Conservation (phyloP, 352 stramenopile genomes). For the Phytophthora agathidicida region DNA sequence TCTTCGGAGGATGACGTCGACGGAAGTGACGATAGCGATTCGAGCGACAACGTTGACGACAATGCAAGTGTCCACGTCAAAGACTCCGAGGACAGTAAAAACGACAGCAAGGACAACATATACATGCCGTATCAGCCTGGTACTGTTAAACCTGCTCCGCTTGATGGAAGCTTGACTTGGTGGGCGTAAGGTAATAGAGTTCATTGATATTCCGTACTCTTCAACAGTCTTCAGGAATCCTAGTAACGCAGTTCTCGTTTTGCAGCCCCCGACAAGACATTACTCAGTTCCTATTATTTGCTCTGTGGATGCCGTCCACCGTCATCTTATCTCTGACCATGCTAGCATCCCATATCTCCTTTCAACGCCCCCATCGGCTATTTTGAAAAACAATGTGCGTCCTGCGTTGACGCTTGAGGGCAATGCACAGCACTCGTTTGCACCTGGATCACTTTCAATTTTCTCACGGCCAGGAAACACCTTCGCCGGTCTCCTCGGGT, state of each 20-base stretch:
- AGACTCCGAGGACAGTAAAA: neutral
- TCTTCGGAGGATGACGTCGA: neutral
- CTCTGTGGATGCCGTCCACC: too few species aligned
- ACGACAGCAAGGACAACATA: slow-evolving; percentile 1
- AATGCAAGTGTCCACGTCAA: neutral
- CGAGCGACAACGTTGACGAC: slow-evolving; percentile 1
- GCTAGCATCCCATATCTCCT: too few species aligned
- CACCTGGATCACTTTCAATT: slow-evolving; percentile 26
- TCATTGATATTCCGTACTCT: too few species aligned
- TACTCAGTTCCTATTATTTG: too few species aligned
- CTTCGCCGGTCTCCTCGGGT: neutral
- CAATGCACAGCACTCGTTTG: too few species aligned
- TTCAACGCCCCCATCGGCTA: neutral
- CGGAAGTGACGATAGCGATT: neutral
- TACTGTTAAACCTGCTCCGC: slow-evolving; percentile 5
- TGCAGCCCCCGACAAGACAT: too few species aligned
- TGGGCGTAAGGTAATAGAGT: slow-evolving; percentile 23
- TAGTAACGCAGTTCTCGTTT: too few species aligned
- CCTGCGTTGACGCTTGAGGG: too few species aligned
- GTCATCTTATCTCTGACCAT: too few species aligned
- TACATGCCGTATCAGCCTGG: slow-evolving; percentile 5
- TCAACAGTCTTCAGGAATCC: too few species aligned
- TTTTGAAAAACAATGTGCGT: too few species aligned
- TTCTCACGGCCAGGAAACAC: slow-evolving; percentile 5
- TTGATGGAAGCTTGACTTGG: slow-evolving; percentile 19